Base-by-base conservation (phyloP, 1,284 basidiomycete species). In the Pascua sp. region DNA sequence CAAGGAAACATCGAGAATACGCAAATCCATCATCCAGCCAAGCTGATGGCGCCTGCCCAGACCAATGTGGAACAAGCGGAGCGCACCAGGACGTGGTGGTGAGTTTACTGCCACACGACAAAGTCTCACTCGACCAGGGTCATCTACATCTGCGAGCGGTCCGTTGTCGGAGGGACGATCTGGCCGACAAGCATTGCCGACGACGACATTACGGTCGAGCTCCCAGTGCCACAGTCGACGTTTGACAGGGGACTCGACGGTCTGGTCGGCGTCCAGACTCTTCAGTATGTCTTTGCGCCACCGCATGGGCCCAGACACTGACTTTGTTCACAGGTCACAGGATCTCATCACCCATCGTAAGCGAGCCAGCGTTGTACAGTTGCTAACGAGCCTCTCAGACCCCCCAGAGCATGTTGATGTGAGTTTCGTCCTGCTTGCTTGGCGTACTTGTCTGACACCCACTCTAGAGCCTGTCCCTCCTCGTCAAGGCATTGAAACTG, bases 401-500 rank as follows among this genome's bases (percentile, higher is more conserved):
- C 71, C 70, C 0, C 58, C 65, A 1, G 53, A 60, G 24, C 70
- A 72, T 53, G 38, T 56, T 11, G 71, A 72, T 77, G 24, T 32
- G 24, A 32, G 24, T 32, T 32, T 32, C 4, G 24, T 7, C 4
- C 7, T 32, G 24, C 24, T 32, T 32, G 4, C 24, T 32, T 32
- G 24, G 24, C 24, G 24, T 32, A 7, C 24, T 32, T 32, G 24
- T 32, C 24, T 32, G 24, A 32, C 24, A 32, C 24, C 24, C 24
- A 32, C 24, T 3, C 24, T 32, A 32, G 24, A 32, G 24, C 24
- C 42, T 82, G 77, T 7, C 87, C 84, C 58, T 91, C 84, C 24
- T 75, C 65, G 66, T 91, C 84, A 70, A 75, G 60, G 2, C 84
- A 82, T 55, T 87, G 84, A 54, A 79, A 71, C 36, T 82, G 80